A percentile compares a stretch with the other conserved stretches of the same genome.
Evolutionary conservation across 148 eudicot species (phyloP).

Genomic region (Arbutus unedo): DNA sequence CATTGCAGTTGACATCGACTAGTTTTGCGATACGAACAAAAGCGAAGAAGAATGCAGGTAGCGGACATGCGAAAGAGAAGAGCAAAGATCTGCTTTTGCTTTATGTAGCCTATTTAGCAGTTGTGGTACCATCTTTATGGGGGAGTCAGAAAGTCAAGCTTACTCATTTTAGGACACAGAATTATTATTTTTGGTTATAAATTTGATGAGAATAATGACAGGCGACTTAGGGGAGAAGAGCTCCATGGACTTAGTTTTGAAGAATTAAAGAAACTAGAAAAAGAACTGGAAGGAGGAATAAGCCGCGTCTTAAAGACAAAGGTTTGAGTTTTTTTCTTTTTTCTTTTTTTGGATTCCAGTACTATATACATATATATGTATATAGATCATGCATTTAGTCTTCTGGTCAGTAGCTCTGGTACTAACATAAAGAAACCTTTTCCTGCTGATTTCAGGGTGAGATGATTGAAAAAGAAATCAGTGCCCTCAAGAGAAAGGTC

Average conservation of each 20-base stretch:
- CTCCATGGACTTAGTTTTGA: slow-evolving; percentile 36
- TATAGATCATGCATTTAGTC: background rate
- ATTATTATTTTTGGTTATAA: background rate
- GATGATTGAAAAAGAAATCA: slow-evolving; percentile 26
- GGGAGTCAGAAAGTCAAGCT: too few relatives aligned
- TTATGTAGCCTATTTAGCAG: too few relatives aligned
- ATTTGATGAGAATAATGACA: slow-evolving; percentile 8
- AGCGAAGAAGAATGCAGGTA: too few relatives aligned
- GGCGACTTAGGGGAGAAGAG: slow-evolving; percentile 46
- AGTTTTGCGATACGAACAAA: too few relatives aligned
- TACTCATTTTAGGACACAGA: too few relatives aligned
- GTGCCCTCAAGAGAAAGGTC: slow-evolving; percentile 33
- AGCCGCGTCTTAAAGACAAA: slow-evolving; percentile 32
- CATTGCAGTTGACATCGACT: too few relatives aligned
- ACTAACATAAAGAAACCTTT: background rate
- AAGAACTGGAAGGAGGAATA: slow-evolving; percentile 28
- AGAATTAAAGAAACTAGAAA: slow-evolving; percentile 37
- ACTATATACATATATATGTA: too few relatives aligned
- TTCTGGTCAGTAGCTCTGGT: background rate
- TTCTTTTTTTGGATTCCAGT: background rate
- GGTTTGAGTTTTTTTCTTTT: slow-evolving; percentile 15
- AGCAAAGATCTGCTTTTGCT: too few relatives aligned
- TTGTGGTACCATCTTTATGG: too few relatives aligned
- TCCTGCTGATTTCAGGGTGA: slow-evolving; percentile 27
- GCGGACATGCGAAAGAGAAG: too few relatives aligned